Base-by-base conservation (phyloP, 1,139 yeast genomes). In the Wickerhamomyces sp. region DNA sequence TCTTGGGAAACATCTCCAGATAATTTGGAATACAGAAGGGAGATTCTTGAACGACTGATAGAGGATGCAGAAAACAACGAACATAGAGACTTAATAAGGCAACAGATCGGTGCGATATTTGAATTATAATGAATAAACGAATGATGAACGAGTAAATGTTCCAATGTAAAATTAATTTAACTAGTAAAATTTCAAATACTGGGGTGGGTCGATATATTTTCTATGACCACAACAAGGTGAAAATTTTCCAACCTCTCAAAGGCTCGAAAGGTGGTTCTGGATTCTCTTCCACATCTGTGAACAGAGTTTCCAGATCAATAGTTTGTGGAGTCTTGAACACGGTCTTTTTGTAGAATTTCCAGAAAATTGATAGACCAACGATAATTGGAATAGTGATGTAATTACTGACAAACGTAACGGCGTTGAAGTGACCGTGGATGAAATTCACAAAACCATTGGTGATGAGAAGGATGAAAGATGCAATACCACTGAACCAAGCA, bases 371-470 rank as follows among this genome's bases (percentile, higher is more conserved):
- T 24, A 62, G 45, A 3, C 47, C 49, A 11, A 57, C 5, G n/a
- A 44, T 38, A 28, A 64, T 51, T 14, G 67, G 66, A 31, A 64
- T 54, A 28, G 55, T 49, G 36, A 63, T 55, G 51, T 64, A 61
- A 12, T 61, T 36, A 15, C 61, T 57, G 45, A 64, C 57, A 41
- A 66, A 64, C 0, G 54, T 35, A n/a, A 65, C 54, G 29, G 58
- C 49, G 3, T 44, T 51, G 41, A 58, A 65, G 14, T 59, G 38
- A 5, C 66, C 67, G 4, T 57, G 37, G 16, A 66, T 49, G 38
- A 66, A 66, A 34, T 52, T 57, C 12, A 57, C 36, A 43, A 60
- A 66, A 1, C 70, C 70, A 15, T 62, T 62, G 12, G 68, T 62
- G 16, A 64, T 37, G 19, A 65, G 45, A 39, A 66, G 46, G 6